Conservation (phyloP, 2,329 filamentous ascomycete species). For the Colletotrichum plurivorum region DNA sequence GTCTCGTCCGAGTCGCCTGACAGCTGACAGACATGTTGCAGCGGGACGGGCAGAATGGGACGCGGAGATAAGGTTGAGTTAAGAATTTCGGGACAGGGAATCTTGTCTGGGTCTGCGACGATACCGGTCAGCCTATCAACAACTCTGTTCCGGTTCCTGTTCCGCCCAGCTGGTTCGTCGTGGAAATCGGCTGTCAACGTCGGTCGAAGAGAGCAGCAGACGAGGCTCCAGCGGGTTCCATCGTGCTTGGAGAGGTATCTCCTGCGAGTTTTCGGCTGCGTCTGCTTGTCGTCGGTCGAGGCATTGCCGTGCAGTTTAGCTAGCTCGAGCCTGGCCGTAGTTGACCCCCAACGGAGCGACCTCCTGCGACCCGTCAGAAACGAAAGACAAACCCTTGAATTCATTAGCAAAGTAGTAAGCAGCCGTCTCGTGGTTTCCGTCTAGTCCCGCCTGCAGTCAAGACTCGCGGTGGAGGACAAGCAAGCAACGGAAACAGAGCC, state of each 20-base stretch:
- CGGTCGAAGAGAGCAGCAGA: background rate
- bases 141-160: too few relatives aligned
- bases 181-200: too few relatives aligned
- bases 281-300: conserved; percentile 3
- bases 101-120: conserved; percentile 12
- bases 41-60: background rate
- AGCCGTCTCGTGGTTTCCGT: conserved; percentile 4
- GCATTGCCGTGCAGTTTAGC: conserved; percentile 4
- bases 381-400: background rate
- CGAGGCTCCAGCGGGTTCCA: background rate
- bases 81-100: conserved; percentile 11
- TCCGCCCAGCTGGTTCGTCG: too few relatives aligned
- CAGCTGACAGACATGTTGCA: conserved; percentile 9
- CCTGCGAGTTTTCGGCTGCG: conserved; percentile 18
- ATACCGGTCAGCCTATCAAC: background rate
- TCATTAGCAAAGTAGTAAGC: conserved; percentile 22
- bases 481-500: conserved; percentile 19
- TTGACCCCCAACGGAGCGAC: conserved; percentile 14
- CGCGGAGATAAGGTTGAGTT: conserved; percentile 12
- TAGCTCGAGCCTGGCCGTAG: background rate
- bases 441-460: background rate
- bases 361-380: background rate
- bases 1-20: conserved; percentile 12
- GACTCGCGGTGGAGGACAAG: conserved; percentile 1
- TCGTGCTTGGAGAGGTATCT: too few relatives aligned